Base-by-base conservation (phyloP, 352 stramenopile genomes). In the Thalassiosira livingstoniorum region DNA sequence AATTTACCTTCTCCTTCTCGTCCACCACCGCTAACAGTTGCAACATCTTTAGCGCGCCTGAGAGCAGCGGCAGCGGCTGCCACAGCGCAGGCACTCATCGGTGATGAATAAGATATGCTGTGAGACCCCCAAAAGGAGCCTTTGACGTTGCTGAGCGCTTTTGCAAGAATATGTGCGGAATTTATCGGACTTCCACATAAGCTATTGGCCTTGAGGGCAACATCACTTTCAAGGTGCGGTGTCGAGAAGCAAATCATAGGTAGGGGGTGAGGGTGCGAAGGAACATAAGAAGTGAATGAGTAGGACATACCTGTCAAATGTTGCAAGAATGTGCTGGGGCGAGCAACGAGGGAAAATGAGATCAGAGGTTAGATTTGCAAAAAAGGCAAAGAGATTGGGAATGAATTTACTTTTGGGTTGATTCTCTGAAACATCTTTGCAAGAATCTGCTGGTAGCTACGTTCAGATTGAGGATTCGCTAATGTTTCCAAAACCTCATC, bases 401-500 rank as follows among this genome's bases (percentile, higher is more conserved):
- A 54, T 15, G 35, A 1, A 25, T 4, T 70, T 25, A 86, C 57
- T 35, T 87, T 78, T 31, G 77, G 74, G 25, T 75, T 93, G 21
- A 68, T 65, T 31, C 81, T 53, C 4, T 86, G 60, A 65, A 94
- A 94, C 0, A 94, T 42, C 5, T 86, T 81, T 34, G 89, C 32
- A 18, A 93, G 54, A 35, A 94, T 92, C 61, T 87, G 80, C 27
- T 83, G 35, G 65, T 91, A 87, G 32, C 78, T 86, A 58, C 70
- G 62, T 11, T 91, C 88, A 37, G 76, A 87, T 45, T 92, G 84
- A 25, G 85, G 69, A 69, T 92, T 88, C n/a, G 78, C 86, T 13
- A 93, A 47, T 27, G 89, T 83, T 47, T 92, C 78, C 31, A 94
- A 75, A 25, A 91, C 90, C 75, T 94, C 90, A 82, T 90, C 37